Evolutionary conservation across 2,329 filamentous ascomycete genomes (phyloP).

Genomic region (Ascosphaera pollenicola): DNA sequence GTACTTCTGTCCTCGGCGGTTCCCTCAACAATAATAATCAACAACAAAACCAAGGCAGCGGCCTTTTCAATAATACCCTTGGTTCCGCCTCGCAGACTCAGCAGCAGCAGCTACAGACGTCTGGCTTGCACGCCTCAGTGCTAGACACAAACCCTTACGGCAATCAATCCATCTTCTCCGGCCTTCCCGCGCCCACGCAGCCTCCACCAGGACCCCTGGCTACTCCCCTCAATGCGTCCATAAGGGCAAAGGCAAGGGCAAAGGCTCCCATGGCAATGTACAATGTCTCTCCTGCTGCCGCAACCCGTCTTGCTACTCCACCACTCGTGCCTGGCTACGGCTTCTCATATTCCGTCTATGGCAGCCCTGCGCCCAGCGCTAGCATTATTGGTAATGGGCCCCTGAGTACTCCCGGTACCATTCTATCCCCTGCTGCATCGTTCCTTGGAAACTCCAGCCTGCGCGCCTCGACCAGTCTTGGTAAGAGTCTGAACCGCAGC

Average conservation of each 20-base stretch:
- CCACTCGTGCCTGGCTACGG: conserved; percentile 66
- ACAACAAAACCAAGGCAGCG: conserved; percentile 31
- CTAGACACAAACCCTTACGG: conserved; percentile 78
- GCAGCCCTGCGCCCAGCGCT: conserved; percentile 35
- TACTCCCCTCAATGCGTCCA: conserved; percentile 58
- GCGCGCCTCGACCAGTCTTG: conserved; percentile 20
- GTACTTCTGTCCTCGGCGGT: conserved; percentile 22
- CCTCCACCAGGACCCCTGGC: conserved; percentile 71
- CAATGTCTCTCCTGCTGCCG: conserved; percentile 63
- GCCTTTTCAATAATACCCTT: conserved; percentile 32
- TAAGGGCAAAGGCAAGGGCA: conserved; percentile 44
- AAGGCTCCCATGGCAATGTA: conserved; percentile 65
- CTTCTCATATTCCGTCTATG: conserved; percentile 83
- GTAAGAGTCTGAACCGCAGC: conserved; percentile 61
- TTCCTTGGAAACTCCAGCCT: conserved; percentile 44
- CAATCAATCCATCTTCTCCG: conserved; percentile 64
- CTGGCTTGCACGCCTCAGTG: conserved; percentile 50
- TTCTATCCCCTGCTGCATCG: conserved; percentile 37
- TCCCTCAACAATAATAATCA: conserved; percentile 19
- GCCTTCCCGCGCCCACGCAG: conserved; percentile 37
- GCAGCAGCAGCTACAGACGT: conserved; percentile 20
- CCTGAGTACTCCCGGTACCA: conserved; percentile 33
- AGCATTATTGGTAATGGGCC: conserved; percentile 19
- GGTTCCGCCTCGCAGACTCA: neutral
- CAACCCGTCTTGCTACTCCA: conserved; percentile 60